These are phyloP conservation scores for Amylocystis lapponica DNA, from an alignment of 768 basidiomycete genomes.

Conservation along the genomic window DNA sequence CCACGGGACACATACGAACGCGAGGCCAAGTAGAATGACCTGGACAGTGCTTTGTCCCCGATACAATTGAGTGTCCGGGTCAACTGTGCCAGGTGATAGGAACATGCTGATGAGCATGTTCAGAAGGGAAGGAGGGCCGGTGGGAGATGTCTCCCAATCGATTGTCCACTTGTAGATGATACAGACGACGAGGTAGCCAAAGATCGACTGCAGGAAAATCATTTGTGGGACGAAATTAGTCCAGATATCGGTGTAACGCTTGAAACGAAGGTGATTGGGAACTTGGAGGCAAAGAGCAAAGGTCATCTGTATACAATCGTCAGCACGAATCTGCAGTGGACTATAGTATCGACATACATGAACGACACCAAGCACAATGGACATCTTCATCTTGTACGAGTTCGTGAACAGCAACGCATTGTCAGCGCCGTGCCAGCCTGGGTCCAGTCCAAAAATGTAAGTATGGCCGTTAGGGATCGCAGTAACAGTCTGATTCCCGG, in stretches of 20 bases:
- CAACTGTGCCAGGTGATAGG: slow-evolving; percentile 79
- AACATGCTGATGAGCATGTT: slow-evolving; percentile 98
- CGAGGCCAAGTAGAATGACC: slow-evolving; percentile 67
- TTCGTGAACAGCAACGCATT: slow-evolving; percentile 93
- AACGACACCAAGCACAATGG: slow-evolving; percentile 90
- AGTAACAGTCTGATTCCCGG: slow-evolving; percentile 38
- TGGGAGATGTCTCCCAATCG: slow-evolving; percentile 74
- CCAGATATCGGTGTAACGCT: slow-evolving; percentile 79
- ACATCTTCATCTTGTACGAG: slow-evolving; percentile 99
- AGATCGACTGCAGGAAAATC: slow-evolving; percentile 96
- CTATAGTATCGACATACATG: slow-evolving; percentile 67
- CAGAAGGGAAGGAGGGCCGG: slow-evolving; percentile 80
- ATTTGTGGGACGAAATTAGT: slow-evolving; percentile 97
- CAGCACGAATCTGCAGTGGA: background rate
- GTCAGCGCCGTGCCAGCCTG: slow-evolving; percentile 90
- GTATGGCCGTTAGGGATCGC: slow-evolving; percentile 57
- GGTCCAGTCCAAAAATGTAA: slow-evolving; percentile 96
- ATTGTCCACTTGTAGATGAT: slow-evolving; percentile 97
- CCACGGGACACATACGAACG: slow-evolving; percentile 90
- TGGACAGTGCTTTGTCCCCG: slow-evolving; percentile 86
- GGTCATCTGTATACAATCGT: slow-evolving; percentile 71
- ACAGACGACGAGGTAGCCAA: slow-evolving; percentile 91
- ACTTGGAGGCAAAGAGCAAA: slow-evolving; percentile 96
- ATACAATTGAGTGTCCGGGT: slow-evolving; percentile 67
- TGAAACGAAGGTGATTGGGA: slow-evolving; percentile 93